phyloP scores from a whole-genome alignment of 2,329 filamentous ascomycete species.

The Cercospora sp. region DNA sequence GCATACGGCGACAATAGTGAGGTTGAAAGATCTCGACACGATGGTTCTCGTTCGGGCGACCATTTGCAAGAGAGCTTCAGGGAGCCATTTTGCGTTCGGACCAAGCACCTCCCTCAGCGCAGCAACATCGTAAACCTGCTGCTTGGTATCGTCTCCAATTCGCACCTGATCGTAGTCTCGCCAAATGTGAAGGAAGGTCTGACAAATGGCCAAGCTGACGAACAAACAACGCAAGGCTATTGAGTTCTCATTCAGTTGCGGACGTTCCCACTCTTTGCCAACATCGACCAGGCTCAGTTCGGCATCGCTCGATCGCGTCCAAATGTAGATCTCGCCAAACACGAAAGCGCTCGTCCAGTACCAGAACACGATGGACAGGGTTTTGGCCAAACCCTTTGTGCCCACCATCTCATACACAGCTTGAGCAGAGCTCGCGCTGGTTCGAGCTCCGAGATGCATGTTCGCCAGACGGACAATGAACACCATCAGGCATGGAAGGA shows the following conservation, averaged over 20 bases:
- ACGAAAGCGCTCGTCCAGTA: slow-evolving; percentile 76
- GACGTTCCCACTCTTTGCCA: slow-evolving; percentile 64
- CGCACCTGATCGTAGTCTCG: slow-evolving; percentile 70
- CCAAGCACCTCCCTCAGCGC: slow-evolving; percentile 30
- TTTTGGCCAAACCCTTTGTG: slow-evolving; percentile 13
- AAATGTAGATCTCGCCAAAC: slow-evolving; percentile 80
- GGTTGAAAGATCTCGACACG: slow-evolving; percentile 21
- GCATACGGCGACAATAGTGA: slow-evolving; percentile 22
- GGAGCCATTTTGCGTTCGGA: slow-evolving; percentile 9
- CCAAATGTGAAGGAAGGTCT: slow-evolving; percentile 69
- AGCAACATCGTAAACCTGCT: slow-evolving; percentile 9
- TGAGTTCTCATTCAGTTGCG: slow-evolving; percentile 79
- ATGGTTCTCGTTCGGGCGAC: slow-evolving; percentile 22
- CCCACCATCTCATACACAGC: slow-evolving; percentile 58
- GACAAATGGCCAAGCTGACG: slow-evolving; percentile 65
- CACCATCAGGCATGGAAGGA: slow-evolving; percentile 71
- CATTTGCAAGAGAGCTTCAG: slow-evolving; percentile 8
- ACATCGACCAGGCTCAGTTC: slow-evolving; percentile 73
- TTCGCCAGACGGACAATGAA: slow-evolving; percentile 75
- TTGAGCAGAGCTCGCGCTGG: slow-evolving; percentile 66
- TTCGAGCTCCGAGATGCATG: slow-evolving; percentile 52
- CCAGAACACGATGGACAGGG: slow-evolving; percentile 61
- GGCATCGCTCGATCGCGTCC: slow-evolving; percentile 58
- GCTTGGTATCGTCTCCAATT: slow-evolving; percentile 40
- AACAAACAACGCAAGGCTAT: slow-evolving; percentile 76